Base-by-base conservation (phyloP, 2,329 filamentous ascomycete genomes). In the Curvularia hawaiiensis region DNA sequence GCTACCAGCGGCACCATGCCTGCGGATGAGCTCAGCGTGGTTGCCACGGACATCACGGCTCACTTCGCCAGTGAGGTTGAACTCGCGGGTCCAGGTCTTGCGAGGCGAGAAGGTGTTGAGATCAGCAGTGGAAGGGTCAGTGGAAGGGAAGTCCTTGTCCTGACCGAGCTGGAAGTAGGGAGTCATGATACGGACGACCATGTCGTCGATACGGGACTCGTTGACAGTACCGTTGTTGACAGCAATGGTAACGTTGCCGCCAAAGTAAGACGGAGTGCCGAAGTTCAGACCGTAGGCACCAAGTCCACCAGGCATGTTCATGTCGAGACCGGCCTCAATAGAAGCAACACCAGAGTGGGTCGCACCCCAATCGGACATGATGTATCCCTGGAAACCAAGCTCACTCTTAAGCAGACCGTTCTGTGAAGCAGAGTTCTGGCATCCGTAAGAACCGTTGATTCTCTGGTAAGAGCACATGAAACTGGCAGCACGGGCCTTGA, bases 401-500 rank as follows among this genome's bases (percentile, higher is more conserved):
- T 85, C 81, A 10, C 74, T 75, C 64, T 83, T 84, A 28, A 85
- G 74, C 22, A 84, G 68, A 41, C 80, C 80, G 56, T 84, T 84
- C 33, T 80, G 74, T 7, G 77, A 60, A 62, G 80, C 68, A n/a
- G 61, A 67, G 61, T 76, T 77, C 63, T 77, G 67, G 62, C 74
- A 77, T 31, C 62, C 70, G 48, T 77, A 74, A 3, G 70, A 69
- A 24, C 69, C 69, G 56, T 77, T 76, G 47, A 76, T 60, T 10
- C 70, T 60, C 45, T 80, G 72, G 60, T 80, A 79, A 0, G 75
- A 75, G 65, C 87, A 89, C 87, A 90, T 90, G 53, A 89, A 76
- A 0, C 82, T 84, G 0, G 79, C 83, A 2, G 80, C 82, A 5
- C 85, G 84, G 4, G 85, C 85, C 33, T 76, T 79, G 14, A 89